Percentiles rank a stretch among this genome's conserved stretches.
phyloP scores from a whole-genome alignment of 73 alveolate species.

The Paraurostyla sp. region DNA sequence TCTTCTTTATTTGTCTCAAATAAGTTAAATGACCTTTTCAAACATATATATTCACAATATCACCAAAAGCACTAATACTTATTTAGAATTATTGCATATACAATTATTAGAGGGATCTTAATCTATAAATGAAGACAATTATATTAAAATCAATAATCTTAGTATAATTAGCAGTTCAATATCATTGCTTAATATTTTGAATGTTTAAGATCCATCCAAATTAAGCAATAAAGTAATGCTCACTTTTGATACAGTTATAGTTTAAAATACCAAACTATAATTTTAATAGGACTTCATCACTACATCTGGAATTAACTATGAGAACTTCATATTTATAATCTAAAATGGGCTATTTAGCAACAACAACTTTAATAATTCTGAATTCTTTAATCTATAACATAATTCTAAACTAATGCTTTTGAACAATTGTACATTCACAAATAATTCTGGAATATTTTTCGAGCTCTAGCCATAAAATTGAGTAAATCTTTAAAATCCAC shows the following conservation, averaged over 20 bases:
- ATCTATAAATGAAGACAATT: too few species aligned
- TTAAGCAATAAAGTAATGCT: background rate
- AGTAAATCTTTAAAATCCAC: background rate
- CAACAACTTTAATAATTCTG: background rate
- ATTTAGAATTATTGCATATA: too few species aligned
- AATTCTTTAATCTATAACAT: background rate
- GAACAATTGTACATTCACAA: background rate
- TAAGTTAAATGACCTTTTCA: too few species aligned
- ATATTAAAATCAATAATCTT: too few species aligned
- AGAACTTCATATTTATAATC: background rate
- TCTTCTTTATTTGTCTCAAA: too few species aligned
- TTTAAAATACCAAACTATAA: background rate
- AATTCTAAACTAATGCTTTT: background rate
- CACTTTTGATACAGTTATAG: background rate
- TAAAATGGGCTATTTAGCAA: background rate
- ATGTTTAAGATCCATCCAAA: too few species aligned
- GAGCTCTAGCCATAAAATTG: background rate
- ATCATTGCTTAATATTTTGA: too few species aligned
- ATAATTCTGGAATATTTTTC: background rate
- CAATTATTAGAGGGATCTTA: too few species aligned
- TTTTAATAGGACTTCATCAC: background rate
- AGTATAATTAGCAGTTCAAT: too few species aligned
- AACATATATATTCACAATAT: too few species aligned
- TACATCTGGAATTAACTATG: background rate
- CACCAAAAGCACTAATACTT: too few species aligned